Base-by-base conservation (phyloP, 352 stramenopile genomes). In the Phytophthora podocarpi region DNA sequence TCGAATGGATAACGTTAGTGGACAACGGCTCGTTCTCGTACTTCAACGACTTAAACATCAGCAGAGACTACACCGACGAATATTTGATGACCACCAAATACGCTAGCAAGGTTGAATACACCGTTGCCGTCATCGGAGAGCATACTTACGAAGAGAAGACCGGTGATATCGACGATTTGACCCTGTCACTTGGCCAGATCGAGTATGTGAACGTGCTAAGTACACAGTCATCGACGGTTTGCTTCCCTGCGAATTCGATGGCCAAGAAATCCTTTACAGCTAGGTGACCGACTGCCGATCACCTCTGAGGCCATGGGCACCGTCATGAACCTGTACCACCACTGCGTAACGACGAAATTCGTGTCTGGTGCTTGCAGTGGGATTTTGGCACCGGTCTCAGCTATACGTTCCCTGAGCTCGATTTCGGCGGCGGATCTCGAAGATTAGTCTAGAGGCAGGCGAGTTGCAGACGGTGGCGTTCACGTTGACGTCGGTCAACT, bases 101-200 rank as follows among this genome's bases (percentile, higher is more conserved):
- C 20, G 77, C 80, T 1, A 53, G 47, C 7, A 53, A 61, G 20
- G 51, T 72, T 0, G 27, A 63, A 7, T 82, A 85, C 59, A 81
- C 80, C 0, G 65, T 93, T 12, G 64, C 87, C 11, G 80, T 69
- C 24, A 71, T 93, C 15, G 83, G 85, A 26, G 85, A 95, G 60
- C 32, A 31, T 8, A 52, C 69, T 3, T 95, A 92, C 56, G 68
- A 82, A 4, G 85, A 95, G 54, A 93, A 92, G 45, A 71, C 65
- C 4, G 85, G 85, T 7, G 85, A 95, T 50, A 85, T 94, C 35
- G 54, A 85, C 26, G 76, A 90, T 40, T 46, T 89, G 8, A 92
- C 10, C 2, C 39, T 43, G 7, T 16, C 37, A 13, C 3, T 15
- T 16, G 37, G 37, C 4, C 37, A 43, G 47, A 64, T 87, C 28